Evolutionary conservation across 768 basidiomycete genomes (phyloP).

Genomic region (Lepiota venenata): DNA sequence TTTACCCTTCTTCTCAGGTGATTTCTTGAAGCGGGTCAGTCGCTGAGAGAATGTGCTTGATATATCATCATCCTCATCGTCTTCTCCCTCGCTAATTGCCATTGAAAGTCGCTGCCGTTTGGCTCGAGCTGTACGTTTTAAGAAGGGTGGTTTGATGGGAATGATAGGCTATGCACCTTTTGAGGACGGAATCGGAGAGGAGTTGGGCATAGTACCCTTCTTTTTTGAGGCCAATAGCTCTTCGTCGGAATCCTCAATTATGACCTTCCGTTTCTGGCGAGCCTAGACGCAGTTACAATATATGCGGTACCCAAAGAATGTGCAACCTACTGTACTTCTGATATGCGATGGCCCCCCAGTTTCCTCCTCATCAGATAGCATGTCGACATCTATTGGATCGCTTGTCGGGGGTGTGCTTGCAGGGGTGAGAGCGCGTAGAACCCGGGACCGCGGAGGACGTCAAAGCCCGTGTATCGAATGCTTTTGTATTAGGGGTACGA

Average conservation of each 20-base stretch:
- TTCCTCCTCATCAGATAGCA: slow-evolving; percentile 48
- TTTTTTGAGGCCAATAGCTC: slow-evolving; percentile 28
- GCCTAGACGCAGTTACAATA: slow-evolving; percentile 16
- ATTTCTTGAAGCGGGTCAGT: slow-evolving; percentile 64
- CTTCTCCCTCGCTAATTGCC: slow-evolving; percentile 46
- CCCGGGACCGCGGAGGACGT: slow-evolving; percentile 38
- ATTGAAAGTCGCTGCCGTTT: slow-evolving; percentile 65
- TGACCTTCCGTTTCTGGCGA: slow-evolving; percentile 63
- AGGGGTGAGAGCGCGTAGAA: slow-evolving; percentile 43
- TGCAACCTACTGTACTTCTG: slow-evolving; percentile 25
- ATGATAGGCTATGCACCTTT: slow-evolving; percentile 22
- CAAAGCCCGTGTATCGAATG: slow-evolving; percentile 21
- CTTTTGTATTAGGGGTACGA: slow-evolving; percentile 37
- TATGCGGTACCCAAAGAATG: slow-evolving; percentile 19
- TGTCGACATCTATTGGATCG: slow-evolving; percentile 74
- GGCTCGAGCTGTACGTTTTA: slow-evolving; percentile 31
- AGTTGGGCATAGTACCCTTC: slow-evolving; percentile 23
- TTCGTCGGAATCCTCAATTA: slow-evolving; percentile 73
- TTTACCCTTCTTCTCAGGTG: slow-evolving; percentile 52
- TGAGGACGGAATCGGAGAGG: slow-evolving; percentile 34
- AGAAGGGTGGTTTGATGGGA: background rate
- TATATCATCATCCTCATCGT: slow-evolving; percentile 49
- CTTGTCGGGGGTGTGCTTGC: slow-evolving; percentile 75
- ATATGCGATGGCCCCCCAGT: slow-evolving; percentile 34
- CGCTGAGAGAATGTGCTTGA: slow-evolving; percentile 51